Evolutionary conservation across 768 basidiomycete genomes (phyloP).

Genomic region (Fistulinella prunicolor): DNA sequence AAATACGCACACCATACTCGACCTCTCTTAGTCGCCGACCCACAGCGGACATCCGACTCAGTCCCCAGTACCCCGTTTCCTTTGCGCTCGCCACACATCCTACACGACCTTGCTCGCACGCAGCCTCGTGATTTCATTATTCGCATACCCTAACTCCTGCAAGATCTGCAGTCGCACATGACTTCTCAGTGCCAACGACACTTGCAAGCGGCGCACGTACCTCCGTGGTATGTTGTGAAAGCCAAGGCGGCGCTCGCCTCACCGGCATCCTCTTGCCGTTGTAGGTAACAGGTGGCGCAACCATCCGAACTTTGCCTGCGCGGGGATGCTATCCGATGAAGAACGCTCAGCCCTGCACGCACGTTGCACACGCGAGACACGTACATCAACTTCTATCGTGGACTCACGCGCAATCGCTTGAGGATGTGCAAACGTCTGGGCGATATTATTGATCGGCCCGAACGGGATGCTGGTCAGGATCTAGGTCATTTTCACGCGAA

Average conservation of each 20-base stretch:
- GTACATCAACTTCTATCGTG: constrained; percentile 75
- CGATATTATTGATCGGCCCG: constrained; percentile 90
- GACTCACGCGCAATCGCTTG: constrained; percentile 75
- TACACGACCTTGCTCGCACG: constrained; percentile 42
- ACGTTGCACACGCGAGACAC: constrained; percentile 35
- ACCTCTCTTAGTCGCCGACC: no score
- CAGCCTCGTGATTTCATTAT: constrained; percentile 41
- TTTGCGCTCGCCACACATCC: constrained; percentile 16
- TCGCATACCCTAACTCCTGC: constrained; percentile 42
- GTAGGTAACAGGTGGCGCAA: constrained; percentile 78
- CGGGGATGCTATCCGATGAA: constrained; percentile 57
- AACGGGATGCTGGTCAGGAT: constrained; percentile 60
- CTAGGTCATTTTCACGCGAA: constrained; percentile 9
- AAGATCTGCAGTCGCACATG: constrained; percentile 32
- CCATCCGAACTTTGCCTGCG: constrained; percentile 73
- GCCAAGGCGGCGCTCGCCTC: constrained; percentile 76
- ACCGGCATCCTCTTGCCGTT: constrained; percentile 78
- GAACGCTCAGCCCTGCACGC: constrained; percentile 7
- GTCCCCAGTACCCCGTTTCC: constrained; percentile 20
- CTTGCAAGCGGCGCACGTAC: constrained; percentile 34
- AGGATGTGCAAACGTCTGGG: constrained; percentile 87
- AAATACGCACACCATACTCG: constrained; percentile 24
- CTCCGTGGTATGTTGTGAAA: constrained; percentile 82
- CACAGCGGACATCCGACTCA: constrained; percentile 26
- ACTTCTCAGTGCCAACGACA: not conserved